Percentiles rank a stretch among this genome's conserved stretches.
phyloP scores from a whole-genome alignment of 768 basidiomycete species.

The Suillus spraguei region DNA sequence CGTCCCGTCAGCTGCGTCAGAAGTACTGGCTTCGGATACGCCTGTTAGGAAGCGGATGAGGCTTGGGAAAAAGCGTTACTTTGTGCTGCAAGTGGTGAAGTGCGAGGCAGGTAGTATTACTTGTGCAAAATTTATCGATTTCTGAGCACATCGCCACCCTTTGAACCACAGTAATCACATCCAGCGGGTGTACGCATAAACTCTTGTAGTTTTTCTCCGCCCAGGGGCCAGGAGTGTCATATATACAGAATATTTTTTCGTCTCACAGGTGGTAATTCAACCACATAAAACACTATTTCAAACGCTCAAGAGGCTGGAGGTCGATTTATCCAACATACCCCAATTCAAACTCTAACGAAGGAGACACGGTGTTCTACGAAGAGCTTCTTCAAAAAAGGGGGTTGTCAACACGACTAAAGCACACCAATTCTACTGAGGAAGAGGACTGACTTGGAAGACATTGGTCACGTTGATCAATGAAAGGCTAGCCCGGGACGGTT shows the following conservation, averaged over 20 bases:
- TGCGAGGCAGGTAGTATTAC: neutral
- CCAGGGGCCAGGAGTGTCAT: neutral
- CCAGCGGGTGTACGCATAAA: neutral
- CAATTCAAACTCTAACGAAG: neutral
- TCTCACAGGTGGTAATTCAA: neutral
- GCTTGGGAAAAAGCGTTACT: neutral
- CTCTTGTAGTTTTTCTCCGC: neutral
- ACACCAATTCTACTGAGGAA: neutral
- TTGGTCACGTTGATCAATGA: neutral
- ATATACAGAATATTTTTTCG: neutral
- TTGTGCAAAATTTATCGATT: neutral
- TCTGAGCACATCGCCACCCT: neutral
- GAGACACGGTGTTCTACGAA: no score
- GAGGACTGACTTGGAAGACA: no score
- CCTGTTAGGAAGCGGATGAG: slow-evolving; percentile 31
- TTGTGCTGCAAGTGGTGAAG: neutral
- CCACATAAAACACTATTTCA: no score
- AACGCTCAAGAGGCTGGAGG: neutral
- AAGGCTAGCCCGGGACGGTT: neutral
- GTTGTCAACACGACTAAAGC: neutral
- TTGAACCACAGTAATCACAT: neutral
- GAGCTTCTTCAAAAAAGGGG: neutral
- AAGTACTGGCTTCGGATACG: slow-evolving; percentile 17
- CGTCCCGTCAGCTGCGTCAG: slow-evolving; percentile 26
- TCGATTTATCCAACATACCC: neutral